These are phyloP conservation scores for Candida coquimbonensis DNA, from an alignment of 805 yeast species.

Conservation along the genomic window DNA sequence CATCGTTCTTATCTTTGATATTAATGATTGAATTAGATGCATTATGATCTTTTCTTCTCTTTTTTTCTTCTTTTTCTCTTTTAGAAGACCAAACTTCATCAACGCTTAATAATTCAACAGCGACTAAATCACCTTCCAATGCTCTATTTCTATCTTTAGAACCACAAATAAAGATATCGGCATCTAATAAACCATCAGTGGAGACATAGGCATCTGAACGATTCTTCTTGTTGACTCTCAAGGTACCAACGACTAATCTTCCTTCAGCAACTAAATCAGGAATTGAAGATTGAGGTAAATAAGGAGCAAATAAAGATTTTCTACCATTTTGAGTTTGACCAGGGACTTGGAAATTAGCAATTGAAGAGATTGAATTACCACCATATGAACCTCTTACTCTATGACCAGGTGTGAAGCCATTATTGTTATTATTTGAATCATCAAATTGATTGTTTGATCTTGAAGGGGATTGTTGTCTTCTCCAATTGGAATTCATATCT, in stretches of 20 bases:
- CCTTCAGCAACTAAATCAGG: constrained; percentile 90
- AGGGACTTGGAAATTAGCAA: constrained; percentile 19
- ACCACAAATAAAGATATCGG: constrained; percentile 96
- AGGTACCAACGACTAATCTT: constrained; percentile 81
- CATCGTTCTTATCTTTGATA: constrained; percentile 60
- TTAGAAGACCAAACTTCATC: constrained; percentile 98
- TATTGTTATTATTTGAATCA: constrained; percentile 23
- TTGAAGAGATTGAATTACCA: constrained; percentile 42
- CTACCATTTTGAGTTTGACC: constrained; percentile 31
- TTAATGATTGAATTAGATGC: constrained; percentile 28
- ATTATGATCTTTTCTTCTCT: constrained; percentile 68
- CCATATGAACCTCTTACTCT: constrained; percentile 67
- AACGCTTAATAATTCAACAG: constrained; percentile 87
- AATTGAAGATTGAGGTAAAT: constrained; percentile 85
- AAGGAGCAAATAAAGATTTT: constrained; percentile 90
- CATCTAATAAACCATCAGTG: constrained; percentile 91
- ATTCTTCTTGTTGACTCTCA: constrained; percentile 92
- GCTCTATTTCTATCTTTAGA: constrained; percentile 98
- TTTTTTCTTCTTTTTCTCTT: constrained; percentile 94
- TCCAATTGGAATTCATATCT: constrained; percentile 50
- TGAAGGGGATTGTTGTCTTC: constrained; percentile 35
- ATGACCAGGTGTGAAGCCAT: constrained; percentile 67
- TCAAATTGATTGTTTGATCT: constrained; percentile 20
- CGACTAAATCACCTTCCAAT: constrained; percentile 92
- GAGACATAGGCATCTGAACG: constrained; percentile 98